A percentile compares a stretch with the other conserved stretches of the same genome.
These are phyloP conservation scores for Chrysoporthe deuterocubensis DNA, from an alignment of 2,329 filamentous ascomycete species.

Conservation along the genomic window DNA sequence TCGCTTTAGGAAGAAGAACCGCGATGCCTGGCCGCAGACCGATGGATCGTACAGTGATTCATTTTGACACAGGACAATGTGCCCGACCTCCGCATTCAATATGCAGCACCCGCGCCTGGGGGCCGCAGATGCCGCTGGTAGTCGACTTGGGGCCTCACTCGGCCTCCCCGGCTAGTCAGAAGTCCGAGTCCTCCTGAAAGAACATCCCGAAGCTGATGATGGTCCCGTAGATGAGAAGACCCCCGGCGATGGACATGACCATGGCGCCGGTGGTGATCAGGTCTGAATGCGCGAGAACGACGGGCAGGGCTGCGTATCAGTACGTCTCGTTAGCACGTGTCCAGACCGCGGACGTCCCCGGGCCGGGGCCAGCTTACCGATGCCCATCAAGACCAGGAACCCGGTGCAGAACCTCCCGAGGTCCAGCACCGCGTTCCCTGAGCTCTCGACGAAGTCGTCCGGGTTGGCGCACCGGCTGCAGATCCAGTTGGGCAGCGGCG, in stretches of 20 bases:
- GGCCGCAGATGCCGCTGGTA: conserved; percentile 7
- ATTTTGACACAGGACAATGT: conserved; percentile 3
- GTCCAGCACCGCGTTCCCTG: conserved; percentile 84
- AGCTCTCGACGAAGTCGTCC: conserved; percentile 92
- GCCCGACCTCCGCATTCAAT: conserved; percentile 11
- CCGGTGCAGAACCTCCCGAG: conserved; percentile 93
- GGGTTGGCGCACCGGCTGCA: conserved; percentile 85
- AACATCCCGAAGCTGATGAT: conserved; percentile 99
- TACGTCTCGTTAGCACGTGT: conserved; percentile 7
- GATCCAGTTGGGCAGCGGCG: conserved; percentile 96
- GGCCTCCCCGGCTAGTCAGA: conserved; percentile 55
- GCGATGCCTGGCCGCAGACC: conserved; percentile 9
- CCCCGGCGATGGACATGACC: conserved; percentile 92
- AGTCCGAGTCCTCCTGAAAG: conserved; percentile 97
- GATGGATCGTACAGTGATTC: conserved; percentile 21
- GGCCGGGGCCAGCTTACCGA: conserved; percentile 65
- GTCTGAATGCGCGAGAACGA: conserved; percentile 83
- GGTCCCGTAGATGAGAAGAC: conserved; percentile 93
- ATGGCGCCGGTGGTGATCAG: conserved; percentile 85
- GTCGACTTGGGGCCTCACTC: conserved; percentile 15
- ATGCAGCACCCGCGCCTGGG: conserved; percentile 5
- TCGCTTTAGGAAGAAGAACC: conserved; percentile 13
- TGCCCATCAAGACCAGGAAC: conserved; percentile 95
- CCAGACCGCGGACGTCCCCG: background rate
- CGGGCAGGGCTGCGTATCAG: conserved; percentile 71